These are phyloP conservation scores for Quercus berberidifolia DNA, from an alignment of 306 rosid species.

Conservation along the genomic window DNA sequence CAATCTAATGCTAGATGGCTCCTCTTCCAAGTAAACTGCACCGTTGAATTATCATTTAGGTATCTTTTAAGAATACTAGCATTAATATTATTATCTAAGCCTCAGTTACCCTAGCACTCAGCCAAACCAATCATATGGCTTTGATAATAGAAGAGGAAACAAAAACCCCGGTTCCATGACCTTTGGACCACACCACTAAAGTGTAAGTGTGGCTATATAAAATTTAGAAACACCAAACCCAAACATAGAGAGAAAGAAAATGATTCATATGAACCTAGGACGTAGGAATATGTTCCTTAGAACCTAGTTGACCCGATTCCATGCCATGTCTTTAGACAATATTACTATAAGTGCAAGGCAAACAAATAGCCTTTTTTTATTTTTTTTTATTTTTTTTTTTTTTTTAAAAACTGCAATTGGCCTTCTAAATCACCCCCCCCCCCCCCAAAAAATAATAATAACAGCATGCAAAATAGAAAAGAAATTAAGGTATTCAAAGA, in stretches of 20 bases:
- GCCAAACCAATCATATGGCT: not conserved
- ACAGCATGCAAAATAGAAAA: too few relatives aligned
- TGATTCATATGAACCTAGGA: not conserved
- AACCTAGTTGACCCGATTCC: too few relatives aligned
- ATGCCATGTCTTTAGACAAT: too few relatives aligned
- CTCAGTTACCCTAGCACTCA: not conserved
- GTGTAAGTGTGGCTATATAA: not conserved
- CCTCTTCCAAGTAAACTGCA: not conserved
- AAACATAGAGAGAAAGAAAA: not conserved
- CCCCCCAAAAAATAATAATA: too few relatives aligned
- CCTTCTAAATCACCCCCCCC: too few relatives aligned
- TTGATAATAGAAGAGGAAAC: not conserved
- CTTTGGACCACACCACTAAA: not conserved
- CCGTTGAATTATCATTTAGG: not conserved
- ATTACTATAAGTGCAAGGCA: too few relatives aligned
- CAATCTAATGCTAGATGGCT: not conserved
- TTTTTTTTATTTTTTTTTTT: too few relatives aligned
- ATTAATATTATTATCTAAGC: not conserved
- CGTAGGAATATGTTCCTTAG: too few relatives aligned
- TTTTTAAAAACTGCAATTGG: too few relatives aligned
- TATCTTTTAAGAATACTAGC: not conserved
- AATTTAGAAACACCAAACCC: not conserved
- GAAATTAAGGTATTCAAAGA: too few relatives aligned
- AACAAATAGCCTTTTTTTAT: too few relatives aligned
- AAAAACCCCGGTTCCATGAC: too few relatives aligned